Base-by-base conservation (phyloP, 306 rosid species). In the Carpinus viminea region DNA sequence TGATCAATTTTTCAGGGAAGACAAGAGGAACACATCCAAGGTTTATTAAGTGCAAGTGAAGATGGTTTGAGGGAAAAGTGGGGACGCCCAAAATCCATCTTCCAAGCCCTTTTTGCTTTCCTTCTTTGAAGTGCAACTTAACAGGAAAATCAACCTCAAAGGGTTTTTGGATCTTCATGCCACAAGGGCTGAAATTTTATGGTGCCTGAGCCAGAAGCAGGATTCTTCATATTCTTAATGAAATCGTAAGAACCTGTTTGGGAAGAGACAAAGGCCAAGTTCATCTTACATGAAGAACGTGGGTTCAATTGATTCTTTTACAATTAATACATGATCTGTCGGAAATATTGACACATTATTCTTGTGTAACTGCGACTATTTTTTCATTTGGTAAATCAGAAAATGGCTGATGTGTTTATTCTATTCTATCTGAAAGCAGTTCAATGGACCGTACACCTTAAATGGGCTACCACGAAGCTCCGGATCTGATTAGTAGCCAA, bases 31-130 rank as follows among this genome's bases (percentile, higher is more conserved):
- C 74, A 80, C 31, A 65, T 77, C 38, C 90, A 89, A 80, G 90
- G 86, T 52, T 83, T 88, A 54, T 76, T 79, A 70, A 85, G 70
- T 68, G 80, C 75, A 68, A 77, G 70, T 55, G 75, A 83, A 61
- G 88, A 83, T 64, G 70, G 73, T 76, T 76, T 81, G 54, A 72
- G 54, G 17, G 81, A 77, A 69, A 88, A 89, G 83, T 86, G 80
- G 83, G 70, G 85, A 68, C 87, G 84, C 36, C 93, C 93, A 73
- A 91, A 84, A 87, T 88, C 97, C 76, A 88, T 91, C 41, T 80
- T 92, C 78, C 98, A 91, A 85, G 95, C 90, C 82, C 90, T 95
- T 81, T 92, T 95, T 82, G 86, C 98, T 60, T 87, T 92, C 74
- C 97, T 95, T 83, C 95, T 92, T 70, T 89, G 84, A 92, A 78